Conservation (phyloP, 768 basidiomycete genomes). For the Leucosporidium scottii region DNA sequence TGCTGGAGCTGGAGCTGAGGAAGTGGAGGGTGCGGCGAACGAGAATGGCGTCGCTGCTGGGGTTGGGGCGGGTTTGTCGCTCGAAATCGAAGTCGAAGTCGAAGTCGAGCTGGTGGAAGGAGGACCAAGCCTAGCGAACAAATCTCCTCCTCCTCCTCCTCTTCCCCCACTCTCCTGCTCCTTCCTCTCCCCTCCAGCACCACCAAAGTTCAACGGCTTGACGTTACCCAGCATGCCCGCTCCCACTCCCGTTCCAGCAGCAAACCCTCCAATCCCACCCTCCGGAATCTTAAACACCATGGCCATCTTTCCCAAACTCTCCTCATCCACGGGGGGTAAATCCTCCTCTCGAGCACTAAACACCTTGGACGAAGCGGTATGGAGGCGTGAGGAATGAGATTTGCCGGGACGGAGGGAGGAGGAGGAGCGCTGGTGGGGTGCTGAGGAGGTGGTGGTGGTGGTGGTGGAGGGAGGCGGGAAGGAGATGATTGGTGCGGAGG, state of each 20-base stretch:
- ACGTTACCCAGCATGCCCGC: no score
- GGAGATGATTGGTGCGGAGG: slow-evolving; percentile 13
- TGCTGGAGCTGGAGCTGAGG: neutral
- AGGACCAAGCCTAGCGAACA: slow-evolving; percentile 4
- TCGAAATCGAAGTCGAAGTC: neutral
- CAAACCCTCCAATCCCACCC: no score
- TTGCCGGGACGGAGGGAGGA: slow-evolving; percentile 26
- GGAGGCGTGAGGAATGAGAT: slow-evolving; percentile 19
- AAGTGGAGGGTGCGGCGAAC: neutral
- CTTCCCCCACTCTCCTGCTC: neutral
- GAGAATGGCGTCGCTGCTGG: neutral
- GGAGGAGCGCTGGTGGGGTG: neutral
- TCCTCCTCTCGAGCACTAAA: slow-evolving; percentile 31
- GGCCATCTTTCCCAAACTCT: slow-evolving; percentile 4
- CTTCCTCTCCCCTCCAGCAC: neutral
- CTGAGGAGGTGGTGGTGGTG: no score
- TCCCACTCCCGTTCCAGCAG: no score
- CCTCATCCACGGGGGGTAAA: slow-evolving; percentile 25
- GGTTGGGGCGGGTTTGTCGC: no score
- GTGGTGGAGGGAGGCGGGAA: slow-evolving; percentile 8
- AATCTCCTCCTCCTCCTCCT: neutral
- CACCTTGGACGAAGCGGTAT: slow-evolving; percentile 18
- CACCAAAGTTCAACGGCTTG: no score
- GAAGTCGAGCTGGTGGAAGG: no score
- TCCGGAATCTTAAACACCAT: slow-evolving; percentile 13